These are phyloP conservation scores for Blastomyces silverae DNA, from an alignment of 2,329 filamentous ascomycete genomes.

Conservation along the genomic window DNA sequence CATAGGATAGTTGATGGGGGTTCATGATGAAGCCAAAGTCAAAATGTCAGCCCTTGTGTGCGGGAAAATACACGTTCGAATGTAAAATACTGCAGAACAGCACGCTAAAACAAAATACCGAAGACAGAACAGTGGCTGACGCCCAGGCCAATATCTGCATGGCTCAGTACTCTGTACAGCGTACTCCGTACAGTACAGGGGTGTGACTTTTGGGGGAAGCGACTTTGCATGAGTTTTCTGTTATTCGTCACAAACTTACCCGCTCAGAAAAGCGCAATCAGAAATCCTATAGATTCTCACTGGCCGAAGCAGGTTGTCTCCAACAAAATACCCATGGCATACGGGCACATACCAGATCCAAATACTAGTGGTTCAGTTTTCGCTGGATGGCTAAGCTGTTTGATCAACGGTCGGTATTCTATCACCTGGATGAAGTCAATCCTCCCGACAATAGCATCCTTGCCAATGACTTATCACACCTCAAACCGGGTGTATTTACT, in stretches of 20 bases:
- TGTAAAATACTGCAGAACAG: neutral
- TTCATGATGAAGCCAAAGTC: neutral
- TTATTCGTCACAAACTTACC: neutral
- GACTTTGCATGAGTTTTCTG: constrained; percentile 3
- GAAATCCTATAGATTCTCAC: neutral
- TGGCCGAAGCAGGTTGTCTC: no score
- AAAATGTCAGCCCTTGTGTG: constrained; percentile 4
- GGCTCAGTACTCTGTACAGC: neutral
- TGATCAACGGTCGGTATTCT: neutral
- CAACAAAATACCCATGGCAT: neutral
- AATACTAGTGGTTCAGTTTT: neutral
- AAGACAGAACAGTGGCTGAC: neutral
- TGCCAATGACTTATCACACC: neutral
- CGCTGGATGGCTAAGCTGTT: neutral
- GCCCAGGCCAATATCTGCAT: constrained; percentile 4
- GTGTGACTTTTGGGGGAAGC: constrained; percentile 2
- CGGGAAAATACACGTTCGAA: constrained; percentile 5
- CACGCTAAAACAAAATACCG: neutral
- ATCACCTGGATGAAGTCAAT: neutral
- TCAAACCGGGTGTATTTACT: neutral
- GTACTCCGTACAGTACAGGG: no score
- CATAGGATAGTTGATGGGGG: neutral
- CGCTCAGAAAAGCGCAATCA: neutral
- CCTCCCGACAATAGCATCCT: neutral
- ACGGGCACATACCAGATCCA: neutral